Conservation (phyloP, 768 basidiomycete species). For the Strobilomyces echinocephalus region DNA sequence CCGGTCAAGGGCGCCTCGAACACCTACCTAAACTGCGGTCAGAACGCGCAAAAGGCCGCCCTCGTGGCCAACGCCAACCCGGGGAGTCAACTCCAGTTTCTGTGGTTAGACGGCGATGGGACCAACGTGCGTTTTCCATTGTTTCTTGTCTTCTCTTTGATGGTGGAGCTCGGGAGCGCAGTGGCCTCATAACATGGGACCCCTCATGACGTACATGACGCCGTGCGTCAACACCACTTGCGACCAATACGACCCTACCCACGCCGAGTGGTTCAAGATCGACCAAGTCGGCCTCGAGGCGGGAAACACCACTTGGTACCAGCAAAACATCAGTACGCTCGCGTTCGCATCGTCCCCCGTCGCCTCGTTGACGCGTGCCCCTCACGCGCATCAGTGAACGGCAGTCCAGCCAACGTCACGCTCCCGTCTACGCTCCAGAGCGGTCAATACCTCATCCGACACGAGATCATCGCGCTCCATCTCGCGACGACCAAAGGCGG, state of each 20-base stretch:
- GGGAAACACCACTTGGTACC: constrained; percentile 35
- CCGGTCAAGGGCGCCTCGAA: constrained; percentile 59
- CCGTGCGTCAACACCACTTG: constrained; percentile 52
- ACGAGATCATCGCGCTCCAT: constrained; percentile 75
- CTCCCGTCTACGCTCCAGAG: constrained; percentile 52
- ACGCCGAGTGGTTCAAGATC: constrained; percentile 75
- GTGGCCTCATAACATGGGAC: constrained; percentile 61
- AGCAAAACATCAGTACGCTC: constrained; percentile 48
- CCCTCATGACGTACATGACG: constrained; percentile 72
- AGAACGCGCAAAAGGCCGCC: constrained; percentile 46
- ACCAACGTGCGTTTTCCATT: constrained; percentile 27
- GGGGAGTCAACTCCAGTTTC: constrained; percentile 49
- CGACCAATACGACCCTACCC: constrained; percentile 51
- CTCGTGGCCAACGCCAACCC: constrained; percentile 54
- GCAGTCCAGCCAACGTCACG: constrained; percentile 36
- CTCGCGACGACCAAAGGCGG: constrained; percentile 49
- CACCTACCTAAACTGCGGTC: constrained; percentile 56
- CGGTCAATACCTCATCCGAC: constrained; percentile 71
- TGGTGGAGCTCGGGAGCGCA: constrained; percentile 17
- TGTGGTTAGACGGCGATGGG: constrained; percentile 49
- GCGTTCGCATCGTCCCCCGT: neutral
- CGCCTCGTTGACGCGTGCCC: neutral
- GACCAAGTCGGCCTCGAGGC: constrained; percentile 20
- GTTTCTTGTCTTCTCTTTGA: neutral
- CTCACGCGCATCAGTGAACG: constrained; percentile 31